phyloP scores from a whole-genome alignment of 116 monocot genomes.

The Posidonia oceanica region DNA sequence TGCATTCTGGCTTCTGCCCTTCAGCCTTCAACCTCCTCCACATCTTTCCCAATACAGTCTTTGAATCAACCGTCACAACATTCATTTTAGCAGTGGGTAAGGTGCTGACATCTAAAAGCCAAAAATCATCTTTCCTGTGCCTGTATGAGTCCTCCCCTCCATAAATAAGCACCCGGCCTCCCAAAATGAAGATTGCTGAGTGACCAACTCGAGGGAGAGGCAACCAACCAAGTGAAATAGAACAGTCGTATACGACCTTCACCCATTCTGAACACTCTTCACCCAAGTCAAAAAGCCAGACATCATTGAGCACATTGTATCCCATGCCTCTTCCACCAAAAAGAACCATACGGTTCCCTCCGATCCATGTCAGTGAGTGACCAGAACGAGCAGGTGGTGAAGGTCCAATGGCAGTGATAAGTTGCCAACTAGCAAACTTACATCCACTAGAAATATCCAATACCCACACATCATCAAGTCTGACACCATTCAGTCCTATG shows the following conservation, averaged over 20 bases:
- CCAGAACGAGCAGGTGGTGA: slow-evolving; percentile 81
- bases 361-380: slow-evolving; percentile 70
- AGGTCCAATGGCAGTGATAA: slow-evolving; percentile 18
- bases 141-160: slow-evolving; percentile 92
- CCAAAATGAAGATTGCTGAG: slow-evolving; percentile 48
- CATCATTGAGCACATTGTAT: slow-evolving; percentile 69
- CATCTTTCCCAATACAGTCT: slow-evolving; percentile 19
- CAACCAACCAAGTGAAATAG: slow-evolving; percentile 13
- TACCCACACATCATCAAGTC: slow-evolving; percentile 74
- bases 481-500: slow-evolving; percentile 44
- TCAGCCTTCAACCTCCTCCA: slow-evolving; percentile 63
- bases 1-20: slow-evolving; percentile 35
- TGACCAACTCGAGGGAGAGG: slow-evolving; percentile 76
- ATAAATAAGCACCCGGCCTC: slow-evolving; percentile 63
- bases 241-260: slow-evolving; percentile 34
- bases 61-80: slow-evolving; percentile 7
- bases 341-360: slow-evolving; percentile 45
- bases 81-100: slow-evolving; percentile 8
- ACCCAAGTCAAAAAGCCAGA: slow-evolving; percentile 65
- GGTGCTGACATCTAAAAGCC: slow-evolving; percentile 50
- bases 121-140: slow-evolving; percentile 77
- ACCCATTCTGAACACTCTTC: slow-evolving; percentile 50
- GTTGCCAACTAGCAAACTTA: slow-evolving; percentile 43
- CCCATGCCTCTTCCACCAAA: slow-evolving; percentile 78
- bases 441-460: slow-evolving; percentile 41